Evolutionary conservation across 805 yeast species (phyloP), one percentile per base, ranked within the genome.

Genomic region (Phaffomyces thermotolerans): DNA sequence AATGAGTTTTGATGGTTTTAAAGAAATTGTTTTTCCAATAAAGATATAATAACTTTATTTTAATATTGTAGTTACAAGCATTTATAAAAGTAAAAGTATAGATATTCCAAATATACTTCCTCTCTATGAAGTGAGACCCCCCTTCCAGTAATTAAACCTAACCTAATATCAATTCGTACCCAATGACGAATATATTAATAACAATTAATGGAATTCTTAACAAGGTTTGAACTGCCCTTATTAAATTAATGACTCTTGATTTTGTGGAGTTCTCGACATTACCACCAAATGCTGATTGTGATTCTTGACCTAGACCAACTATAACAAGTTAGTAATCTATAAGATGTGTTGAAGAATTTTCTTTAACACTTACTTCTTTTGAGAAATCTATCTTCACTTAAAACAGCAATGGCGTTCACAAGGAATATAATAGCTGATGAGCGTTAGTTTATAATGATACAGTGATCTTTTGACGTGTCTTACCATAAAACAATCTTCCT

Each of bases 331-430:
- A 31, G 49, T 41, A 36, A 20, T 23, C 12, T 9, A 8, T 18
- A 17, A 31, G 5, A n/a, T 20, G 22, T 4, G 22, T 20, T 20
- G 22, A n/a, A n/a, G n/a, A n/a, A n/a, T n/a, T n/a, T n/a, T n/a
- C n/a, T n/a, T n/a, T n/a, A n/a, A n/a, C 23, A 61, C 72, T 44
- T 57, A 69, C 73, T 75, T 64, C 95, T 69, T 54, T 80, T 79
- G 46, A 85, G 67, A 55, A 85, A 85, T 46, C 95, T 67, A 55
- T 85, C 93, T 54, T 85, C 95, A 58, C 84, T 83, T 41, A 85
- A 71, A 31, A 85, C 81, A 0, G 93, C 93, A 25, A 85, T 75
- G 0, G 91, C 78, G 60, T 85, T 85, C 39, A 84, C 74, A 44
- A 84, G 64, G 33, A 85, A 59, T 17, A 79, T 62, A 7, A 72